Evolutionary conservation across 2,329 filamentous ascomycete genomes (phyloP).

Genomic region (Exophiala mesophila): DNA sequence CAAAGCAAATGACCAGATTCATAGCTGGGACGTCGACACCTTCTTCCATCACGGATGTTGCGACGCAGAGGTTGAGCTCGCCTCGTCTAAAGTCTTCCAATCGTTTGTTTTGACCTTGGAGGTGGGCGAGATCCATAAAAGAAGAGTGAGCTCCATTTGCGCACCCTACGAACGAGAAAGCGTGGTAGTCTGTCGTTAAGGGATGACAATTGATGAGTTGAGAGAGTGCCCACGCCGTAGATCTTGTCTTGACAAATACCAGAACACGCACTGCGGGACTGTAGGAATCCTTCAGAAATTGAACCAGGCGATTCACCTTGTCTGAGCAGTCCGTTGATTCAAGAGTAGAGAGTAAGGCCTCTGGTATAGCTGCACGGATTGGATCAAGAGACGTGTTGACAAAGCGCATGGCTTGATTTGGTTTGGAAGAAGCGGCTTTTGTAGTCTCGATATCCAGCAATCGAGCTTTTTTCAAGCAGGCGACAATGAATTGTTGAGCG

Average conservation of each 20-base stretch:
- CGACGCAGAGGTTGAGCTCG: slow-evolving; percentile 51
- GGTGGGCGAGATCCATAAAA: slow-evolving; percentile 43
- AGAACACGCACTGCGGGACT: slow-evolving; percentile 52
- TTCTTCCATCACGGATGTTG: slow-evolving; percentile 56
- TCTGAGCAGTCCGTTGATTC: slow-evolving; percentile 22
- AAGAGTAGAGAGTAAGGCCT: not conserved
- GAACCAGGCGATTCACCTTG: slow-evolving; percentile 56
- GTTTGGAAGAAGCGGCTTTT: not conserved
- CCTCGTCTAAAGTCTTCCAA: slow-evolving; percentile 50
- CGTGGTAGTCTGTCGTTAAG: slow-evolving; percentile 33
- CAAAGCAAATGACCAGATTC: slow-evolving; percentile 61
- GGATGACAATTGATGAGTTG: slow-evolving; percentile 55
- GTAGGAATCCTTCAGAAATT: slow-evolving; percentile 44
- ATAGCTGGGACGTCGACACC: slow-evolving; percentile 60
- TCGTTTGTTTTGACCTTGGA: slow-evolving; percentile 44
- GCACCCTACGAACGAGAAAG: slow-evolving; percentile 51
- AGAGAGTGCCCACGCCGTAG: slow-evolving; percentile 56
- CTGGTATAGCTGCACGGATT: slow-evolving; percentile 1
- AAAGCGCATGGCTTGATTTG: slow-evolving; percentile 2
- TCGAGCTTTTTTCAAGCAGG: slow-evolving; percentile 40
- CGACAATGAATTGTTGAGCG: slow-evolving; percentile 59
- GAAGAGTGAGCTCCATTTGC: slow-evolving; percentile 41
- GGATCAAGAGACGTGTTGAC: slow-evolving; percentile 11
- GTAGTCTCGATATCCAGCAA: not conserved
- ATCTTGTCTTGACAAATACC: slow-evolving; percentile 62